Percentiles rank a stretch among this genome's conserved stretches.
Evolutionary conservation across 352 stramenopile genomes (phyloP).

Genomic region (Globisporangium paroecandrum): DNA sequence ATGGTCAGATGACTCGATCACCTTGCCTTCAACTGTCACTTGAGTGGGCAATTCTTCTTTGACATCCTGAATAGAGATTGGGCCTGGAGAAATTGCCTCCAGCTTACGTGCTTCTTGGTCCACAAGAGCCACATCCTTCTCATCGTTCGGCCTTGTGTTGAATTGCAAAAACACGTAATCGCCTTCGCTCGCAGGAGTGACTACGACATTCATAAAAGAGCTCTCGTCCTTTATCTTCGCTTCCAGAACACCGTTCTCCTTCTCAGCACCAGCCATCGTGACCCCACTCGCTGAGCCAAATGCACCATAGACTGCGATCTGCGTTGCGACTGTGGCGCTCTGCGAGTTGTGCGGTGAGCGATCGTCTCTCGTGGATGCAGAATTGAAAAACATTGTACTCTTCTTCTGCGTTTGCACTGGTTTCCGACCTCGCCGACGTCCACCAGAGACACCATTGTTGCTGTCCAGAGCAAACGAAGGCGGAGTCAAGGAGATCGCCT

Average conservation of each 20-base stretch:
- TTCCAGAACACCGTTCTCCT: not conserved
- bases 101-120: not conserved
- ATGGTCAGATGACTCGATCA: not conserved
- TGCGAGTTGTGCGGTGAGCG: not conserved
- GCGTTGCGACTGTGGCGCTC: constrained; percentile 1
- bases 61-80: not conserved
- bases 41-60: not conserved
- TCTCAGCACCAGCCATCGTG: constrained; percentile 5
- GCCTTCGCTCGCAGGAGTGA: not conserved
- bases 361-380: not conserved
- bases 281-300: constrained; percentile 12
- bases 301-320: constrained; percentile 18
- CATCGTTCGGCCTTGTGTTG: not conserved
- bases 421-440: constrained; percentile 17
- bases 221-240: not conserved
- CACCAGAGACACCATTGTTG: not conserved
- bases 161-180: constrained; percentile 6
- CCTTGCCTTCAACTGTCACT: not conserved
- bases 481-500: not conserved
- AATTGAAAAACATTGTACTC: not conserved
- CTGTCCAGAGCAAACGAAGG: not conserved
- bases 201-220: not conserved
- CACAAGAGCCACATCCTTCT: not conserved
- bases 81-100: not conserved
- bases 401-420: constrained; percentile 13